These are phyloP conservation scores for Fusarium sp. DNA, from an alignment of 2,329 filamentous ascomycete species.

Conservation along the genomic window DNA sequence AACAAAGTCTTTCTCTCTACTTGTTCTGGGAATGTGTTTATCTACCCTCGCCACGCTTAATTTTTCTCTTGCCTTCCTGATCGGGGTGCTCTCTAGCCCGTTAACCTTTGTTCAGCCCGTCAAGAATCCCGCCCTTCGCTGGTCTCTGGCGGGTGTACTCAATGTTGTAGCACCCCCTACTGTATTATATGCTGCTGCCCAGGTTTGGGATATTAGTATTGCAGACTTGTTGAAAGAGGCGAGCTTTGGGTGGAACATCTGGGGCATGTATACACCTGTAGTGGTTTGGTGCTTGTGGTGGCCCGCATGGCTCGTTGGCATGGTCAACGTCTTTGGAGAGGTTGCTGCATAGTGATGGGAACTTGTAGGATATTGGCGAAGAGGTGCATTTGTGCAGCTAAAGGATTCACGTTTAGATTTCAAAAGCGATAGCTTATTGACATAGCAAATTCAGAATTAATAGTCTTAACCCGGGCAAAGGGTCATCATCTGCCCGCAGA, in stretches of 20 bases:
- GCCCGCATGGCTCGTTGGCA: constrained; percentile 85
- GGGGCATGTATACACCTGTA: constrained; percentile 89
- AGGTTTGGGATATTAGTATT: constrained; percentile 58
- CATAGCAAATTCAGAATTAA: constrained; percentile 39
- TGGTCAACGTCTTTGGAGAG: constrained; percentile 65
- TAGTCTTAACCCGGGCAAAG: constrained; percentile 41
- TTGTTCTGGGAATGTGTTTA: constrained; percentile 90
- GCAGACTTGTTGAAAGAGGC: constrained; percentile 75
- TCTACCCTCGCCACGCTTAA: constrained; percentile 95
- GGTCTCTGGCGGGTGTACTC: constrained; percentile 64
- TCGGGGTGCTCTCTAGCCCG: constrained; percentile 83
- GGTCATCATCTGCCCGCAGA: constrained; percentile 39
- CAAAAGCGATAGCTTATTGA: constrained; percentile 5
- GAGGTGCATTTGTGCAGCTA: not conserved
- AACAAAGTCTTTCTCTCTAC: constrained; percentile 91
- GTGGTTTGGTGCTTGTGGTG: constrained; percentile 97
- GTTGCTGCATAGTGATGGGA: constrained; percentile 31
- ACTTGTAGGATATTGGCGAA: not conserved
- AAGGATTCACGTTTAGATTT: not conserved
- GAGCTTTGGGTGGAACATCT: constrained; percentile 89
- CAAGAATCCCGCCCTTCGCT: constrained; percentile 54
- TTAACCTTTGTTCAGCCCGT: constrained; percentile 78
- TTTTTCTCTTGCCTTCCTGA: constrained; percentile 88
- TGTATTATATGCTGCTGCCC: constrained; percentile 64
- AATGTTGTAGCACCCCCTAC: constrained; percentile 73